Evolutionary conservation across 108 stramenopile genomes (phyloP), one percentile per base, ranked within the genome.

Genomic region (Discostella stelligeroides): DNA sequence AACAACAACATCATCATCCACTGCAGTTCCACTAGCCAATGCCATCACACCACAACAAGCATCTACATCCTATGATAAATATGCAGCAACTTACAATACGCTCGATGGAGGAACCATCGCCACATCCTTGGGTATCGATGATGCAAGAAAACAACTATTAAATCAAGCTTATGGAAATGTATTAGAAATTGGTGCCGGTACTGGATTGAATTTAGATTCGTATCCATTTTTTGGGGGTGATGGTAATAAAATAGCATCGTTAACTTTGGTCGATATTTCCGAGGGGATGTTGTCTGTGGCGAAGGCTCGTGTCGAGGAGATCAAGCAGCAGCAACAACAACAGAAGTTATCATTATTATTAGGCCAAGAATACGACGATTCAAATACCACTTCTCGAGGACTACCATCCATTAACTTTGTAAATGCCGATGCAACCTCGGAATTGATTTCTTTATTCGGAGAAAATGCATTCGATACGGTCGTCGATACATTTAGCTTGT

Each of bases 141-240:
- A 75, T 27, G 91, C 92, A 12, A 81, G 95, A 15, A 20, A 71
- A 38, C 56, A 79, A n/a, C 56, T 91, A 24, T 70, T 92, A 54
- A 18, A 54, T 21, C 37, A 75, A 40, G 91, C 91, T 2, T 15
- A 29, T 15, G 95, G 95, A 28, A 57, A 81, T 34, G 91, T 92
- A 18, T 68, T 96, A 45, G 95, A 96, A 67, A 86, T 96, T 60
- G 92, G 92, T 2, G 88, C 69, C 40, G 95, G 95, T 0, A 96
- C 95, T 23, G 95, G 95, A 37, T 79, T 93, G 57, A 92, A 92
- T 54, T 50, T 93, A 38, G 66, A 68, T 37, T 78, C 74, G 41
- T 96, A 96, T 65, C 49, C 30, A 13, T 54, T 84, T 48, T 51
- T 41, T 27, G 69, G 73, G 45, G 63, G 63, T 1, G 53, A 15